A percentile compares a stretch with the other conserved stretches of the same genome.
Conservation (phyloP, 148 eudicot species). For the Pouteria glomerata region DNA sequence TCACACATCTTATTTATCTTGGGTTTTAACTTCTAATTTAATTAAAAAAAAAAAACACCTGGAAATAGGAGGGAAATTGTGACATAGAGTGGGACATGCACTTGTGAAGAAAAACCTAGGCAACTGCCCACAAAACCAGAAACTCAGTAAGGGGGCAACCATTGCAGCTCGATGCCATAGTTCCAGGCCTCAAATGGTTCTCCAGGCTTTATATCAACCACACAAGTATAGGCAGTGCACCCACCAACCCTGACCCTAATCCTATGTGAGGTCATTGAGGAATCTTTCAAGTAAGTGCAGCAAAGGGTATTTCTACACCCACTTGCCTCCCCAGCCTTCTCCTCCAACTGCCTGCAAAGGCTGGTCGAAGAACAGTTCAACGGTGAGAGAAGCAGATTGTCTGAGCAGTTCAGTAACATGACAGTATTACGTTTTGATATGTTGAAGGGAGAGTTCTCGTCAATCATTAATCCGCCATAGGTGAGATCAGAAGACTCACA, state of each 20-base stretch:
- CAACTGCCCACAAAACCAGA: background rate
- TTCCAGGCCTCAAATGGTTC: slow-evolving; percentile 12
- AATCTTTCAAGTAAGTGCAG: slow-evolving; percentile 24
- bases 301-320: slow-evolving; percentile 31
- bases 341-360: slow-evolving; percentile 23
- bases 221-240: slow-evolving; percentile 27
- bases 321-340: slow-evolving; percentile 8
- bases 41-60: too few species aligned
- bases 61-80: too few species aligned
- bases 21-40: too few species aligned
- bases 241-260: slow-evolving; percentile 30
- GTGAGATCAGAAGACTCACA: slow-evolving; percentile 25
- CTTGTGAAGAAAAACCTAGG: too few species aligned
- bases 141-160: slow-evolving; percentile 23
- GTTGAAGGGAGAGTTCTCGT: slow-evolving; percentile 29
- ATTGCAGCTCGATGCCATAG: slow-evolving; percentile 31
- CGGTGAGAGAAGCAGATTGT: slow-evolving; percentile 22
- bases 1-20: too few species aligned
- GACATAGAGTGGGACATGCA: too few species aligned
- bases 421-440: slow-evolving; percentile 28
- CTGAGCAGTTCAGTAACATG: slow-evolving; percentile 30
- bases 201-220: slow-evolving; percentile 17
- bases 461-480: slow-evolving; percentile 16
- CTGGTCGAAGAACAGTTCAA: slow-evolving; percentile 25
- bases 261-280: slow-evolving; percentile 24